These are phyloP conservation scores for Spizellomyces sp. DNA, from an alignment of 192 early-diverging fungal genomes.

Conservation along the genomic window DNA sequence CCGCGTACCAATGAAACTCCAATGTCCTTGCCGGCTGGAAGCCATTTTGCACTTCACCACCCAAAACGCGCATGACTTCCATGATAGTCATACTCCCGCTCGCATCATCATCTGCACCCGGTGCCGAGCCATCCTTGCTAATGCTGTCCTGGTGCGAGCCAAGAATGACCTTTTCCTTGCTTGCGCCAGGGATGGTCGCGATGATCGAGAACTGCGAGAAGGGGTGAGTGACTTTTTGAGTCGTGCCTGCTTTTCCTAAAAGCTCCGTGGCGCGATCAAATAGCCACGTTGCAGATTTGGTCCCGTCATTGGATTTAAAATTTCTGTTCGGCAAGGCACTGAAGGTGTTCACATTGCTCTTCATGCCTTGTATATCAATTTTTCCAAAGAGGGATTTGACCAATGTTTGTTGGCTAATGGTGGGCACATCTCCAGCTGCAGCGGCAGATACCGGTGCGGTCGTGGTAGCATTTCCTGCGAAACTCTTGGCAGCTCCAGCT, in stretches of 20 bases:
- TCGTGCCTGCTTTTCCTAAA: not conserved
- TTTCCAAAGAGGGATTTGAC: not conserved
- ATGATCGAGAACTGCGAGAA: slow-evolving; percentile 11
- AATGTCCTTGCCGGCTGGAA: slow-evolving; percentile 70
- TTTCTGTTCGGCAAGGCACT: not conserved
- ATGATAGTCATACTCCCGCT: slow-evolving; percentile 83
- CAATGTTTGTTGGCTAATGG: not conserved
- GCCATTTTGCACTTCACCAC: slow-evolving; percentile 36
- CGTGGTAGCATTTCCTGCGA: not conserved
- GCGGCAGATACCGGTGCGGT: not conserved
- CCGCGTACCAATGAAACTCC: slow-evolving; percentile 94
- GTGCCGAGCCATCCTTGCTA: slow-evolving; percentile 58
- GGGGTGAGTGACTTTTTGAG: not conserved
- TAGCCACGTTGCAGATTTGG: not conserved
- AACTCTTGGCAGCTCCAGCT: not conserved
- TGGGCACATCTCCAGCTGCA: not conserved
- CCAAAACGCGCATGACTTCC: slow-evolving; percentile 71
- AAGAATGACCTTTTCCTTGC: slow-evolving; percentile 59
- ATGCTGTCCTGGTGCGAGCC: slow-evolving; percentile 83
- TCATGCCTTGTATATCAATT: not conserved
- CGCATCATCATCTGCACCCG: slow-evolving; percentile 84
- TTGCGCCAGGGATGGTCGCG: slow-evolving; percentile 3
- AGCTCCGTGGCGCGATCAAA: not conserved
- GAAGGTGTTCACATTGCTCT: not conserved
- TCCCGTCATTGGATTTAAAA: not conserved